Evolutionary conservation across 2,329 filamentous ascomycete genomes (phyloP), one percentile per base, ranked within the genome.

Genomic region (Epichloe gansuensis): DNA sequence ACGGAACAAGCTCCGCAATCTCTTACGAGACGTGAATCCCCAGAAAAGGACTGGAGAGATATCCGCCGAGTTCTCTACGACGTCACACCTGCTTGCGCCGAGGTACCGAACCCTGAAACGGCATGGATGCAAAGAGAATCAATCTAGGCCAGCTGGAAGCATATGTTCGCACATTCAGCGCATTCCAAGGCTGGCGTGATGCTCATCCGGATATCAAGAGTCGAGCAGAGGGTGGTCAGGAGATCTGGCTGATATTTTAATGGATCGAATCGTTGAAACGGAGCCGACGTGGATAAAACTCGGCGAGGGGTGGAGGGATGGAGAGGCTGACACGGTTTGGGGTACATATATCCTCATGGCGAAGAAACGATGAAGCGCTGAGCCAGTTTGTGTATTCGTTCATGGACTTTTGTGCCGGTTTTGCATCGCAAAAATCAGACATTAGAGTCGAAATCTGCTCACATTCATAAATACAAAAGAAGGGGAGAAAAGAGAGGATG

Each of bases 171-270:
- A 85, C 82, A 0, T 84, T 78, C 62, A 83, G 79, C 62, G 69
- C 74, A 42, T 82, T 74, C 63, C 73, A 73, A 60, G 75, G 71
- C 31, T 86, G 82, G 82, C 70, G 72, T 58, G 74, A 78, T 56
- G 72, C 70, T 11, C 72, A 83, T 65, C 74, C 76, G 2, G 73
- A 75, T 41, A 61, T 59, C 39, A 74, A 70, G 63, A 72, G 72
- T 52, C 69, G 72, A 59, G 71, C 66, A 4, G 73, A 77, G 25
- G 81, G 79, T 5, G 81, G 81, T 2, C 56, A 69, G 7, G 81
- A 1, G 82, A 86, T 65, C 61, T 85, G 43, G 69, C 81, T n/a
- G 82, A 85, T 66, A 62, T 75, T 55, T 72, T 84, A 69, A 79
- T 82, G 67, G 78, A 82, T 53, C 70, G 72, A 55, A 78, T 85